Percentiles rank a stretch among this genome's conserved stretches.
Evolutionary conservation across 768 basidiomycete species (phyloP).

Genomic region (Rhodotorula toruloides): DNA sequence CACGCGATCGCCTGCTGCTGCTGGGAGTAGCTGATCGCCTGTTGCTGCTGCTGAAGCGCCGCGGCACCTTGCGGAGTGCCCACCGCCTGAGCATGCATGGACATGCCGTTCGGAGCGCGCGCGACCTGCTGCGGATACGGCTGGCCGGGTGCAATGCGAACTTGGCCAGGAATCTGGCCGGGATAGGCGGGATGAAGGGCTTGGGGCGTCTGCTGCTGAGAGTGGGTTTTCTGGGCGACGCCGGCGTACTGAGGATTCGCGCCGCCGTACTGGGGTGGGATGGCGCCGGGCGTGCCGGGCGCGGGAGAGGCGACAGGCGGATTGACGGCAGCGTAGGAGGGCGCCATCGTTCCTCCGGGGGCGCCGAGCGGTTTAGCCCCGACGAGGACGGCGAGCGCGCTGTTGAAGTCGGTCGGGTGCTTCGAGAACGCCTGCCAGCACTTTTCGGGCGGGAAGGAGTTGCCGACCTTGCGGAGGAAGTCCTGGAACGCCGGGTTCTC

Average conservation of each 20-base stretch:
- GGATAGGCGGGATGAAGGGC: background rate
- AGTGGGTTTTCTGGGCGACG: background rate
- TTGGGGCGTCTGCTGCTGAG: background rate
- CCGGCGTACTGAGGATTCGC: background rate
- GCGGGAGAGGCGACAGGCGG: slow-evolving; percentile 35
- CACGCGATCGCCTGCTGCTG: background rate
- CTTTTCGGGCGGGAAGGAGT: slow-evolving; percentile 10
- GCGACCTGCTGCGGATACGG: background rate
- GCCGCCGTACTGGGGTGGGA: background rate
- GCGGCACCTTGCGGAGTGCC: background rate
- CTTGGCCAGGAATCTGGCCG: background rate
- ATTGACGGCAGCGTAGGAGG: slow-evolving; percentile 13
- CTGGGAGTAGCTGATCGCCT: background rate
- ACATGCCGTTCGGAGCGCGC: background rate
- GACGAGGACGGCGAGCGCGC: slow-evolving; percentile 22
- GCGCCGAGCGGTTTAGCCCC: slow-evolving; percentile 14
- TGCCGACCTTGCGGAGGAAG: slow-evolving; percentile 19
- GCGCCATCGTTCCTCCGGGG: background rate
- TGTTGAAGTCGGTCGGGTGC: slow-evolving; percentile 1
- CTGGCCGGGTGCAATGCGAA: background rate
- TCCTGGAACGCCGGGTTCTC: slow-evolving; percentile 11
- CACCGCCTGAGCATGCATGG: background rate
- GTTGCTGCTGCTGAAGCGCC: slow-evolving; percentile 6
- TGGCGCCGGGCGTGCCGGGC: slow-evolving; percentile 12
- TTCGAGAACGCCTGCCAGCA: slow-evolving; percentile 11